Conservation (phyloP, 2,329 filamentous ascomycete genomes). For the Alternaria consortialis region DNA sequence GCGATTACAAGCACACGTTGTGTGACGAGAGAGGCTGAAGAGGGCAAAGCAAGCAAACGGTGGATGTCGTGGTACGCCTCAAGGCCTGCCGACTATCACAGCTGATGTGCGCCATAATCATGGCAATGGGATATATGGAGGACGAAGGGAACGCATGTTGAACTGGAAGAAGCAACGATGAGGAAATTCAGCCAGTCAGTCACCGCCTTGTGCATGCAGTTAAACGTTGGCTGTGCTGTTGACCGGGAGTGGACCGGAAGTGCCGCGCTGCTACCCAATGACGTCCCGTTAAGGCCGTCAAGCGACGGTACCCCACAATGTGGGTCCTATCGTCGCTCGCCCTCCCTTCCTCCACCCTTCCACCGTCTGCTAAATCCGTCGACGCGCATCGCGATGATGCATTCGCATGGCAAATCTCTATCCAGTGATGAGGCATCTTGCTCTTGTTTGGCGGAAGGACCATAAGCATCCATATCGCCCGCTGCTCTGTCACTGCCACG, state of each 20-base stretch:
- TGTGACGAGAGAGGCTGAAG: slow-evolving; percentile 43
- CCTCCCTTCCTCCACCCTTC: slow-evolving; percentile 13
- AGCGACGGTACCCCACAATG: slow-evolving; percentile 19
- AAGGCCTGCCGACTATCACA: slow-evolving; percentile 3
- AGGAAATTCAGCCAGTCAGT: slow-evolving; percentile 35
- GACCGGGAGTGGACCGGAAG: slow-evolving; percentile 27
- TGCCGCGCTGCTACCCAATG: slow-evolving; percentile 28
- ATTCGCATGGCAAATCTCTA: background rate
- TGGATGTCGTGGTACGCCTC: slow-evolving; percentile 21
- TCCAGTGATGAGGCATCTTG: slow-evolving; percentile 1
- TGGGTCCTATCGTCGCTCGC: slow-evolving; percentile 17
- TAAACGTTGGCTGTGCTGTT: slow-evolving; percentile 26
- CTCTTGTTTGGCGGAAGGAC: background rate
- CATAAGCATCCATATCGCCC: background rate
- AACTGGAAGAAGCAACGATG: slow-evolving; percentile 20
- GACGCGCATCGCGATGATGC: slow-evolving; percentile 9
- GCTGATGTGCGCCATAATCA: slow-evolving; percentile 27
- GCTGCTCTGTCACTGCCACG: slow-evolving; percentile 20
- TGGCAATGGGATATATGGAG: slow-evolving; percentile 34
- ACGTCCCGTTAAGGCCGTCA: slow-evolving; percentile 15
- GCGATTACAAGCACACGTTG: slow-evolving; percentile 42
- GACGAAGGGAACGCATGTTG: slow-evolving; percentile 15
- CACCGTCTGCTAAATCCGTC: slow-evolving; percentile 8
- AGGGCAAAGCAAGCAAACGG: slow-evolving; percentile 38
- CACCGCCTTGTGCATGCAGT: slow-evolving; percentile 38